Evolutionary conservation across 805 yeast genomes (phyloP).

Genomic region (Vanderwaltozyma verrucispora): DNA sequence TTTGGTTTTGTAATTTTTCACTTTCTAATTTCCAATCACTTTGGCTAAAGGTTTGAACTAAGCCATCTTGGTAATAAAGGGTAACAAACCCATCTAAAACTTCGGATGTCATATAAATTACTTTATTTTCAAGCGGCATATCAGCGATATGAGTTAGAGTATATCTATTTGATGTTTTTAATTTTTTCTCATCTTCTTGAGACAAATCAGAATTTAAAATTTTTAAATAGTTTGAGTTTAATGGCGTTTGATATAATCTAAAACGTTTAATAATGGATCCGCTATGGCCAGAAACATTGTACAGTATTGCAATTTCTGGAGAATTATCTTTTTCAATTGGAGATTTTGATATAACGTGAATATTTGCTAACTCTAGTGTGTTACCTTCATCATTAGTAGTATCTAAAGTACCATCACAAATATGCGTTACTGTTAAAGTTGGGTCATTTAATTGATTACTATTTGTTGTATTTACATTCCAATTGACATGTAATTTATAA

Average conservation of each 20-base stretch:
- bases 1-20: constrained; percentile 15
- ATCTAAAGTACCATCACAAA: constrained; percentile 18
- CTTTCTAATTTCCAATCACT: constrained; percentile 22
- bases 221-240: constrained; percentile 16
- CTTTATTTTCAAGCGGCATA: constrained; percentile 11
- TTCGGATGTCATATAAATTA: constrained; percentile 17
- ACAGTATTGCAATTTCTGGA: constrained; percentile 24
- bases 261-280: constrained; percentile 21
- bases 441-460: constrained; percentile 25
- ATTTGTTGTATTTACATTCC: constrained; percentile 23
- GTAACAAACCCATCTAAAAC: constrained; percentile 20
- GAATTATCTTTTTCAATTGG: constrained; percentile 19
- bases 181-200: neutral
- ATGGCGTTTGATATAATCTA: constrained; percentile 11
- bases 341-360: constrained; percentile 22
- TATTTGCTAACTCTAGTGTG: constrained; percentile 13
- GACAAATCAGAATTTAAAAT: constrained; percentile 8
- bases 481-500: constrained; percentile 23
- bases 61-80: constrained; percentile 19
- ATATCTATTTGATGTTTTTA: constrained; percentile 7
- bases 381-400: constrained; percentile 16
- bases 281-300: constrained; percentile 13
- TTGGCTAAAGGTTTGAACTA: constrained; percentile 15
- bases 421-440: constrained; percentile 17
- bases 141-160: constrained; percentile 8